Base-by-base conservation (phyloP, 805 yeast species). In the Monosporozyma solicola region DNA sequence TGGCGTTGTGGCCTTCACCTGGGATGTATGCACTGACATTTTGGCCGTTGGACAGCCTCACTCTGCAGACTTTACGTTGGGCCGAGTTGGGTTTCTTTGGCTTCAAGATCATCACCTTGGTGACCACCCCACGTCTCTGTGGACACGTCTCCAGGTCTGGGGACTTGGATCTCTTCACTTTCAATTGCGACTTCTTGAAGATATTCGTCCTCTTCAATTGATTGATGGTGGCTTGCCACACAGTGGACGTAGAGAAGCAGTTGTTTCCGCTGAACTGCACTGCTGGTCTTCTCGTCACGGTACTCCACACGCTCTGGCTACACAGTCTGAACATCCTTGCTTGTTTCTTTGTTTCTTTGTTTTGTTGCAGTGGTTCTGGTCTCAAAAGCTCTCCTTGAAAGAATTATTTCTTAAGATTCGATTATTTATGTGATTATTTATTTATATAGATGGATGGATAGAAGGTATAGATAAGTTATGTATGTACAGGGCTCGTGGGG, bases 31-130 rank as follows among this genome's bases (percentile, higher is more conserved):
- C 97, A 47, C 92, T 84, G 16, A 94, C 80, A 49, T 87, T 83
- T 59, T 84, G 85, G 29, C 98, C 99, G 63, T 87, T 92, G 10
- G 95, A 80, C 56, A 94, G 77, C 71, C 96, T 80, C 24, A 94
- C 98, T 75, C 98, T 85, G 58, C 95, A 90, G 48, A 95, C 96
- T 70, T 94, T 94, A 73, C 99, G 81, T 73, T 91, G 92, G 20
- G 99, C 97, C 46, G 98, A 92, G 74, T 94, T 94, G 37, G 99
- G 99, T 69, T 94, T 94, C 76, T 94, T 94, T 47, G 99, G 99
- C 71, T 94, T 94, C 60, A 91, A 77, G 52, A 91, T 88, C 94
- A 92, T 87, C 32, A 94, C 96, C 68, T 96, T 80, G 49, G 91
- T 74, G 10, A 94, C 95, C 5, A 94, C 98, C 41, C 97, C 99